A percentile compares a stretch with the other conserved stretches of the same genome.
Conservation (phyloP, 805 yeast species). For the Candida argentea region DNA sequence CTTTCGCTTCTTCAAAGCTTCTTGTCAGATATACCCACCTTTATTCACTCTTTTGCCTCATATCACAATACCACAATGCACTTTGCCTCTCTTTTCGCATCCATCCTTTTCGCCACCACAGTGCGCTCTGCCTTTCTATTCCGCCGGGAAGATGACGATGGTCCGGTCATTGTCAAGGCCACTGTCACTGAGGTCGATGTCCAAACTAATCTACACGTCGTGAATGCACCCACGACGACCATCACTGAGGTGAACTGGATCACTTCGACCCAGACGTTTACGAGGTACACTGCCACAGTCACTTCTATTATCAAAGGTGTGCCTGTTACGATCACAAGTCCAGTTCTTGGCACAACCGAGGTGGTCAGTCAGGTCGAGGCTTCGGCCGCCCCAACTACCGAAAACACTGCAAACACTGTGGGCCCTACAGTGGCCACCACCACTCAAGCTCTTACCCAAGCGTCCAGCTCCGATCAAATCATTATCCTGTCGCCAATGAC, state of each 20-base stretch:
- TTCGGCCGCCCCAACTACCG: conserved; percentile 1
- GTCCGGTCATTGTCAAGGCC: conserved; percentile 21
- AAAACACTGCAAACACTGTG: conserved; percentile 1
- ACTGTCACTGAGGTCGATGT: conserved; percentile 25
- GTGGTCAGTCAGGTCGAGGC: conserved; percentile 1
- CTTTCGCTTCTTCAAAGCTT: no score
- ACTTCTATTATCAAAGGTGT: conserved; percentile 32
- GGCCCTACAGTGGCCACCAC: conserved; percentile 3
- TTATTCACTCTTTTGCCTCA: no score
- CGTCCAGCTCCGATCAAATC: no score
- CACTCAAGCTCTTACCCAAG: conserved; percentile 2
- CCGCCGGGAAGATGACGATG: conserved; percentile 13
- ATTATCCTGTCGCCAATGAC: no score
- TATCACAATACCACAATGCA: no score
- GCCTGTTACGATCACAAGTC: no score
- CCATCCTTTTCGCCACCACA: no score
- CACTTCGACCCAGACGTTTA: conserved; percentile 27
- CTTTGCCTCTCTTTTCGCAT: no score
- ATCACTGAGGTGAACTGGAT: conserved; percentile 17
- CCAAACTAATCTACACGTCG: conserved; percentile 23
- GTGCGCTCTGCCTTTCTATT: conserved; percentile 1
- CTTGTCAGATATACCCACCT: no score
- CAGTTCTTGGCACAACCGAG: no score
- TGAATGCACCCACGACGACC: conserved; percentile 20
- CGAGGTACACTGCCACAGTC: conserved; percentile 33